phyloP scores from a whole-genome alignment of 768 basidiomycete species.

The Tricholoma hemisulphureum region DNA sequence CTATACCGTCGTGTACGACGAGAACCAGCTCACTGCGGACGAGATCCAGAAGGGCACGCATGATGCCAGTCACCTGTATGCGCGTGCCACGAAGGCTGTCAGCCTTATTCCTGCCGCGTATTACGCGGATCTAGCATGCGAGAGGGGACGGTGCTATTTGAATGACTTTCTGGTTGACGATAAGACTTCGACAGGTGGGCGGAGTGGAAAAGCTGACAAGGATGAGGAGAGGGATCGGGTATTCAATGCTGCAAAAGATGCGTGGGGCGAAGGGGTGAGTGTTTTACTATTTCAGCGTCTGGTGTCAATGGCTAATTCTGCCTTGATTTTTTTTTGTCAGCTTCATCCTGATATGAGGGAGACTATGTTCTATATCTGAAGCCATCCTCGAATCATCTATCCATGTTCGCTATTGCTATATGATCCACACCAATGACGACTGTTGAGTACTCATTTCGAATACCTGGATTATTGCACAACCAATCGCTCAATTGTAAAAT shows the following conservation, averaged over 20 bases:
- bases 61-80: constrained; percentile 70
- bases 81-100: constrained; percentile 81
- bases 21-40: constrained; percentile 66
- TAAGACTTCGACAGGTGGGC: constrained; percentile 36
- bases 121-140: constrained; percentile 81
- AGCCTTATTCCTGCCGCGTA: constrained; percentile 79
- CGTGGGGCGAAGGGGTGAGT: constrained; percentile 57
- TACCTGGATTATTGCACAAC: no score
- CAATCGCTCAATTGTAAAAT: no score
- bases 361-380: constrained; percentile 74
- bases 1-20: constrained; percentile 79
- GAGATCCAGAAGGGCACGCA: constrained; percentile 74
- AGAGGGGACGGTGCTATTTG: constrained; percentile 73
- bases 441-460: no score
- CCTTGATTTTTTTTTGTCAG: constrained; percentile 22
- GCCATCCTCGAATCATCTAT: not conserved
- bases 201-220: constrained; percentile 28
- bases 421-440: no score
- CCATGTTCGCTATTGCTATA: not conserved
- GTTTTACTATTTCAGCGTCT: constrained; percentile 1
- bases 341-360: constrained; percentile 55
- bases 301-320: constrained; percentile 2
- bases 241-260: constrained; percentile 41
- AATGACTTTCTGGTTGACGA: constrained; percentile 68
- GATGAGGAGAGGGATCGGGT: constrained; percentile 41